Base-by-base conservation (phyloP, 1,284 basidiomycete genomes). In the Austropuccinia psidii region DNA sequence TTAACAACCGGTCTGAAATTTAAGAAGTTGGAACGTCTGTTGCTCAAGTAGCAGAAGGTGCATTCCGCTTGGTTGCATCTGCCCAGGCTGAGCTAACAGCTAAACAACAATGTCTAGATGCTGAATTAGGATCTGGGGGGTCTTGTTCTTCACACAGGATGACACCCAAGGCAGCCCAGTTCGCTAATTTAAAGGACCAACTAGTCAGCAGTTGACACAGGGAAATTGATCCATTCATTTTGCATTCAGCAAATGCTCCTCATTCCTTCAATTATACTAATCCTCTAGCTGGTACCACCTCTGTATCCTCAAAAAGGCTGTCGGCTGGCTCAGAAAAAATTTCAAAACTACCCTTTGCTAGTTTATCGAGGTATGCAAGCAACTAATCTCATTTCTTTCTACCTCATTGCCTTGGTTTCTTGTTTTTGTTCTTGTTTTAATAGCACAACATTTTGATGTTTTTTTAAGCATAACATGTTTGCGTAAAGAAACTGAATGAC, bases 111-210 rank as follows among this genome's bases (percentile, higher is more conserved):
- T 33, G 69, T 52, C 37, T 62, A 33, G 58, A 60, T 35, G 69
- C 58, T 50, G 57, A 72, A 31, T 11, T 52, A 0, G 69, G 69
- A 24, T 43, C 62, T 13, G 29, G 47, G 3, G 47, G n/a, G 24
- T 39, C 37, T n/a, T 39, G 66, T 24, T 21, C 27, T 45, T 24
- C 52, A 31, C 43, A 47, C 19, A 31, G 58, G 21, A 24, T 52
- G 7, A 31, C 45, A 39, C 54, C 58, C 1, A 62, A 60, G 17
- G 24, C 45, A 24, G 21, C 37, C 31, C 69, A 60, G 54, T 54
- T 72, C 27, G 57, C 69, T 15, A 54, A 47, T 27, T 39, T 72
- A 21, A 60, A 62, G 43, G 57, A 62, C n/a, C 54, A 52, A 50
- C 39, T 72, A 35, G 37, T 33, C 31, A 9, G 24, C 21, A 43